Conservation (phyloP, 2,329 filamentous ascomycete species). For the Fusarium incarnatum region DNA sequence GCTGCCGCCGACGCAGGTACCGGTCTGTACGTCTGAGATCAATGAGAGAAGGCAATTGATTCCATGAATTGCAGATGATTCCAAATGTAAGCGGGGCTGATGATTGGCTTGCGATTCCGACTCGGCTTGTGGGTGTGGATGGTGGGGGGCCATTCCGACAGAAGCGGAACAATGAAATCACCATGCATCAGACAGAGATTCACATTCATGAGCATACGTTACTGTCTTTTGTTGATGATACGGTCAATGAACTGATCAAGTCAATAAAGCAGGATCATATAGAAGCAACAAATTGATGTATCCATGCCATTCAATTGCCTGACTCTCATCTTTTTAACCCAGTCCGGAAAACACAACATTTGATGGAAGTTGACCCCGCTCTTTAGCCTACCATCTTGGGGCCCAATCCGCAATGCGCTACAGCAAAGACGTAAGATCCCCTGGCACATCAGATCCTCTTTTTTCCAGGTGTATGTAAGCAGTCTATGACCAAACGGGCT, state of each 20-base stretch:
- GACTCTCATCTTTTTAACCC: conserved; percentile 10
- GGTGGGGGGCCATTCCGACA: not conserved
- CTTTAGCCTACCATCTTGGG: conserved; percentile 21
- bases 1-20: conserved; percentile 20
- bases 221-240: not conserved
- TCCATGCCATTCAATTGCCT: not conserved
- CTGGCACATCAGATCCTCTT: not conserved
- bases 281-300: not conserved
- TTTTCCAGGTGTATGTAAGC: not conserved
- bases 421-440: not conserved
- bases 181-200: not conserved
- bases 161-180: conserved; percentile 4
- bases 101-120: conserved; percentile 10
- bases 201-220: not conserved
- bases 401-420: conserved; percentile 3
- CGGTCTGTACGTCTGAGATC: not conserved
- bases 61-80: conserved; percentile 28
- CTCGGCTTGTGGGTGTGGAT: conserved; percentile 6
- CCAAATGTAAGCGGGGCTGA: conserved; percentile 27
- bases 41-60: conserved; percentile 7
- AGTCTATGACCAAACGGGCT: conserved; percentile 30
- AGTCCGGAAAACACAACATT: not conserved
- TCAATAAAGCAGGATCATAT: not conserved
- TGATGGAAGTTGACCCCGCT: conserved; percentile 32
- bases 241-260: not conserved